Conservation (phyloP, 2,329 filamentous ascomycete species). For the Harringtonia lauricola region DNA sequence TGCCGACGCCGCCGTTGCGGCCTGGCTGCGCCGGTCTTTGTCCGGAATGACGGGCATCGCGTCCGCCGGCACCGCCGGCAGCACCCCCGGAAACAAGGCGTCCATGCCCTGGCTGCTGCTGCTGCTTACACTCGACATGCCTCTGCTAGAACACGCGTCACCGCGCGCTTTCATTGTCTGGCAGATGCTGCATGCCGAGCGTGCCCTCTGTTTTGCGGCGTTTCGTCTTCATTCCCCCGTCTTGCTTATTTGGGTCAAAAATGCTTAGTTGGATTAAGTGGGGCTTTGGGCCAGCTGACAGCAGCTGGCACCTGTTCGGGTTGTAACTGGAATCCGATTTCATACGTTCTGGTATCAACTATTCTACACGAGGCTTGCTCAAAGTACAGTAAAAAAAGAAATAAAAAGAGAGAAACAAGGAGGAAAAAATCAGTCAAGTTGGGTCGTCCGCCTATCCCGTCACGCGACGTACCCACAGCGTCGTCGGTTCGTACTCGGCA, state of each 20-base stretch:
- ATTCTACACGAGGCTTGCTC: no score
- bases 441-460: conserved; percentile 43
- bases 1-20: conserved; percentile 65
- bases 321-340: no score
- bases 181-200: conserved; percentile 6
- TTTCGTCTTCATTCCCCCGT: no score
- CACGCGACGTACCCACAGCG: conserved; percentile 69
- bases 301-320: conserved; percentile 6
- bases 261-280: background rate
- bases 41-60: conserved; percentile 23
- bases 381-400: no score
- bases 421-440: no score
- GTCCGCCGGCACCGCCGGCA: conserved; percentile 32
- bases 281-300: conserved; percentile 6
- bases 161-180: conserved; percentile 10
- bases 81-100: conserved; percentile 21
- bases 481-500: conserved; percentile 51
- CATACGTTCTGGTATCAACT: no score
- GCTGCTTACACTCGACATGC: background rate
- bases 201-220: no score
- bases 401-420: no score
- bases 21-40: conserved; percentile 39
- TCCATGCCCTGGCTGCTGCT: background rate
- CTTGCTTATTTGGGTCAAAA: background rate
- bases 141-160: conserved; percentile 5